A percentile compares a stretch with the other conserved stretches of the same genome.
phyloP scores from a whole-genome alignment of 192 early-diverging fungal genomes.

The Coemansia sp. region DNA sequence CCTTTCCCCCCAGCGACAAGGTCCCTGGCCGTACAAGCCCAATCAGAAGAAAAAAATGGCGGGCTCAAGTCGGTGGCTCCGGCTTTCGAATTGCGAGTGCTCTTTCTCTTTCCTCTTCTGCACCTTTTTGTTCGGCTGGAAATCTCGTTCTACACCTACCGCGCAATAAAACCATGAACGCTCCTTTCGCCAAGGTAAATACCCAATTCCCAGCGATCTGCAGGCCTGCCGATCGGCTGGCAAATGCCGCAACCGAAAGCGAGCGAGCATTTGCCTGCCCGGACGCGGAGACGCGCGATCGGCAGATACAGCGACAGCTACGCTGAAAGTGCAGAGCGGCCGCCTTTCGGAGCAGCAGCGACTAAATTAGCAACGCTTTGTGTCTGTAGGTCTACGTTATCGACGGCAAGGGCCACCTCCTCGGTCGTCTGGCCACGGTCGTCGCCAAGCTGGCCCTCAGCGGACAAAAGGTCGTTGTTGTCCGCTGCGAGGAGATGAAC shows the following conservation, averaged over 20 bases:
- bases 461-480: slow-evolving; percentile 96
- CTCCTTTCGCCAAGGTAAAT: slow-evolving; percentile 52
- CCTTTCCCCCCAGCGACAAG: slow-evolving; percentile 2
- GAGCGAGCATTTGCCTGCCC: neutral
- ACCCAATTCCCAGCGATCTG: too few species aligned
- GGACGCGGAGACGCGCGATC: too few species aligned
- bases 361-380: too few species aligned
- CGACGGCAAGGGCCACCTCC: slow-evolving; percentile 98
- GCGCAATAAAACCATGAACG: slow-evolving; percentile 50
- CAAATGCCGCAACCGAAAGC: neutral
- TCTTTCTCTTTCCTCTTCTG: slow-evolving; percentile 23
- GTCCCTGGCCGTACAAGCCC: slow-evolving; percentile 9
- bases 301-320: too few species aligned
- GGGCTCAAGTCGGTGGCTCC: neutral
- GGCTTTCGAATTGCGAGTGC: slow-evolving; percentile 14
- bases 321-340: too few species aligned
- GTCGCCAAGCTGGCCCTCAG: slow-evolving; percentile 97
- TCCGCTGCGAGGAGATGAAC: slow-evolving; percentile 98
- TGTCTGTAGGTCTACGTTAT: slow-evolving; percentile 85
- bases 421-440: slow-evolving; percentile 96
- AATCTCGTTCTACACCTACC: slow-evolving; percentile 16
- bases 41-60: slow-evolving; percentile 4
- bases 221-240: too few species aligned
- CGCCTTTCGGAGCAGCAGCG: too few species aligned
- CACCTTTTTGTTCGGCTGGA: slow-evolving; percentile 26